Percentiles rank a stretch among this genome's conserved stretches.
These are phyloP conservation scores for Hansenula lynferdii DNA, from an alignment of 1,139 yeast species.

Conservation along the genomic window DNA sequence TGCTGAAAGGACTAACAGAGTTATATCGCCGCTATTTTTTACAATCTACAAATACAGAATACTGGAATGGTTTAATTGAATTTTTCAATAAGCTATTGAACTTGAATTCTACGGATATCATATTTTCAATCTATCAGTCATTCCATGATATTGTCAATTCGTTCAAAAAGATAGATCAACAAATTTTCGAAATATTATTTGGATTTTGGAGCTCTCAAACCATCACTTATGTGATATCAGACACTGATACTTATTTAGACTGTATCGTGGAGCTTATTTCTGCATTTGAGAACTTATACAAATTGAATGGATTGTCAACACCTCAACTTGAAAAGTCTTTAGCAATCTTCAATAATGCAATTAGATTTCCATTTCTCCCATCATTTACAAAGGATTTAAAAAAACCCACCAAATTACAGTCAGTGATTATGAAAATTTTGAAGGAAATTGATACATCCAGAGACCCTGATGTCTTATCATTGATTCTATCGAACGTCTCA, in stretches of 20 bases:
- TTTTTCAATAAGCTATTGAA: slow-evolving; percentile 39
- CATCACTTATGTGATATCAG: slow-evolving; percentile 51
- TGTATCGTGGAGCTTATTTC: slow-evolving; percentile 46
- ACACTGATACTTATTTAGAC: slow-evolving; percentile 47
- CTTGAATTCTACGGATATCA: slow-evolving; percentile 42
- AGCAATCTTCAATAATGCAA: slow-evolving; percentile 49
- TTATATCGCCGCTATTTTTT: slow-evolving; percentile 25
- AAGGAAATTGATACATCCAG: slow-evolving; percentile 28
- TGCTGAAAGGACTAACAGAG: slow-evolving; percentile 28
- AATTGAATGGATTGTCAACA: slow-evolving; percentile 24
- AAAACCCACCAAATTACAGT: slow-evolving; percentile 52
- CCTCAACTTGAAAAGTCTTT: slow-evolving; percentile 36
- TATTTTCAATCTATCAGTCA: slow-evolving; percentile 47
- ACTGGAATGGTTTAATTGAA: slow-evolving; percentile 49
- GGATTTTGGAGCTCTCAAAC: slow-evolving; percentile 60
- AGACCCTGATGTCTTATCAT: slow-evolving; percentile 35
- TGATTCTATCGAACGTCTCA: slow-evolving; percentile 48
- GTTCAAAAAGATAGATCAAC: slow-evolving; percentile 29
- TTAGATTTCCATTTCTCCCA: slow-evolving; percentile 64
- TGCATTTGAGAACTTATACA: slow-evolving; percentile 44
- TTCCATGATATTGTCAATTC: slow-evolving; percentile 41
- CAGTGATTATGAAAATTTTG: slow-evolving; percentile 42
- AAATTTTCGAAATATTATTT: slow-evolving; percentile 41
- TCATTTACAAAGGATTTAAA: slow-evolving; percentile 38
- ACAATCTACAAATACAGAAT: slow-evolving; percentile 18